A percentile compares a stretch with the other conserved stretches of the same genome.
Evolutionary conservation across 1,139 yeast species (phyloP).

Genomic region (Yamadazyma sp.): DNA sequence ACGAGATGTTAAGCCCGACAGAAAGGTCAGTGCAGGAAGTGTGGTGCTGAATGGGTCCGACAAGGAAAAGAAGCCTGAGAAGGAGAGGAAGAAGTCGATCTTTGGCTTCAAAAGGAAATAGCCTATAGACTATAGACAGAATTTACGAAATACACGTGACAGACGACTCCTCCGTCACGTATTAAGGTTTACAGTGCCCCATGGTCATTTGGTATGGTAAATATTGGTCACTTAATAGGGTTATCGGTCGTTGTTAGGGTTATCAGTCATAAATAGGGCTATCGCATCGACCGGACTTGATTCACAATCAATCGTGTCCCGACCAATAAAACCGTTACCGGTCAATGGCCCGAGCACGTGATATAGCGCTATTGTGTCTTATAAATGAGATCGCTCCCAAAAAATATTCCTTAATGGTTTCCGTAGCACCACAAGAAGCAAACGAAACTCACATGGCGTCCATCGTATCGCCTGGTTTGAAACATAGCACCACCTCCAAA

Average conservation of each 20-base stretch:
- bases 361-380: slow-evolving; percentile 1
- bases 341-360: background rate
- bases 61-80: slow-evolving; percentile 10
- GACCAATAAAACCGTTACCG: background rate
- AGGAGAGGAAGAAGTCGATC: slow-evolving; percentile 31
- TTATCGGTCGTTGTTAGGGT: too few relatives aligned
- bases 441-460: background rate
- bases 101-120: slow-evolving; percentile 41
- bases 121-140: background rate
- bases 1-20: slow-evolving; percentile 15
- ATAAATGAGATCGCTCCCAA: background rate
- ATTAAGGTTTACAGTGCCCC: too few relatives aligned
- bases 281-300: too few relatives aligned
- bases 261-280: too few relatives aligned
- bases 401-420: background rate
- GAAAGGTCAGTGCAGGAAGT: slow-evolving; percentile 19
- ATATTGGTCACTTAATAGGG: too few relatives aligned
- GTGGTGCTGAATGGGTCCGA: slow-evolving; percentile 8
- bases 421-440: background rate
- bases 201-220: too few relatives aligned
- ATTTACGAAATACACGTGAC: too few relatives aligned
- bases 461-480: slow-evolving; percentile 36
- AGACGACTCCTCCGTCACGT: too few relatives aligned
- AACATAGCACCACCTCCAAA: slow-evolving; percentile 40
- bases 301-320: too few relatives aligned